Base-by-base conservation (phyloP, 2,329 filamentous ascomycete species). In the Didymella arachidicola region DNA sequence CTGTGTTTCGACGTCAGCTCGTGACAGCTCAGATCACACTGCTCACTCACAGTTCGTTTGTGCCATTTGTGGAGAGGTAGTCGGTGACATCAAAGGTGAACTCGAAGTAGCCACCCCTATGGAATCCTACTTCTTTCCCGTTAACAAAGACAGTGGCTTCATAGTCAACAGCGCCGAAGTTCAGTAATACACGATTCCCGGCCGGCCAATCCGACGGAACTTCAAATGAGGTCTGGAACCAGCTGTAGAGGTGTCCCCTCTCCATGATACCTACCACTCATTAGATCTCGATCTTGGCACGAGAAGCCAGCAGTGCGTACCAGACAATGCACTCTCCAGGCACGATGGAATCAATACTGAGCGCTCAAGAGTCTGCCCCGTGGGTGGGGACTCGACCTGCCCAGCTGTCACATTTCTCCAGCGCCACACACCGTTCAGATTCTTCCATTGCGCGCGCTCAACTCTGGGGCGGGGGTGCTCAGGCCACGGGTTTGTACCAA, bases 51-150 rank as follows among this genome's bases (percentile, higher is more conserved):
- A 89, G 70, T 54, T 84, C 81, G 66, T 89, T 89, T 0, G 78
- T 73, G 4, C 78, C 79, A 30, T 79, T 79, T 1, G 64, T 58
- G 7, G 69, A 70, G 22, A 82, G 60, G 43, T 75, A 68, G 26
- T 80, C 68, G 0, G 87, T 88, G 18, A 86, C 78, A 65, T 90
- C 87, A 19, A 89, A 62, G 1, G 79, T 82, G 67, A 89, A 89
- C 26, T 83, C 80, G 66, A 83, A 87, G 66, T 89, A 89, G 0
- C 87, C 87, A 25, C 87, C 87, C 1, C 80, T 77, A 61, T 89
- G 80, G 51, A 80, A 81, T 0, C 80, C 82, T 3, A 82, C 82
- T 19, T 82, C 61, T 25, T 80, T 66, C 2, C 83, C 83, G 62
- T 88, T 88, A 63, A 89, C 77, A 57, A 83, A 88, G 1, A 89